Percentiles rank a stretch among this genome's conserved stretches.
These are phyloP conservation scores for Fusarium acutatum DNA, from an alignment of 2,329 filamentous ascomycete species.

Conservation along the genomic window DNA sequence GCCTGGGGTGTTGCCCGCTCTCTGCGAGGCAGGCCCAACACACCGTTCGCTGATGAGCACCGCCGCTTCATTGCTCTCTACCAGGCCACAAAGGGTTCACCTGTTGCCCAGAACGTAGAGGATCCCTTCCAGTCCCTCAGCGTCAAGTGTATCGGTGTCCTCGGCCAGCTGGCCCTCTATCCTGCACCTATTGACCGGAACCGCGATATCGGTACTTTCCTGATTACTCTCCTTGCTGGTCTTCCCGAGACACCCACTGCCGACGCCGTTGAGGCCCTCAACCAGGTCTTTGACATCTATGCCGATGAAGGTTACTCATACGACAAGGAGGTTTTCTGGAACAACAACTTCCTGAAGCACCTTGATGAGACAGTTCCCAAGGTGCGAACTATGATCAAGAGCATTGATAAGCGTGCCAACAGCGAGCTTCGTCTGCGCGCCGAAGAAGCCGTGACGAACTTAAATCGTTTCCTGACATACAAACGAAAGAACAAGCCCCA, in stretches of 20 bases:
- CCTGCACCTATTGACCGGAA: constrained; percentile 64
- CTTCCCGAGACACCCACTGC: constrained; percentile 63
- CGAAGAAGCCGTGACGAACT: constrained; percentile 69
- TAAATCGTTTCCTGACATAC: constrained; percentile 69
- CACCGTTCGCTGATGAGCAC: constrained; percentile 63
- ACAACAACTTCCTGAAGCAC: constrained; percentile 65
- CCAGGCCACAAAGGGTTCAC: constrained; percentile 60
- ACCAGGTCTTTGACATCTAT: constrained; percentile 75
- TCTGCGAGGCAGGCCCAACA: constrained; percentile 56
- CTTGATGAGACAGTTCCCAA: constrained; percentile 64
- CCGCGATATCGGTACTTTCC: constrained; percentile 70
- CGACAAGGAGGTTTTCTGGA: constrained; percentile 72
- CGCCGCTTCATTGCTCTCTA: constrained; percentile 72
- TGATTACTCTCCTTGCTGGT: constrained; percentile 62
- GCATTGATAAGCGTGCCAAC: constrained; percentile 66
- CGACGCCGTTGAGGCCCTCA: constrained; percentile 69
- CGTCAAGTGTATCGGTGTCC: constrained; percentile 72
- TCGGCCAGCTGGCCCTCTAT: constrained; percentile 68
- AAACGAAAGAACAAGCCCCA: constrained; percentile 66
- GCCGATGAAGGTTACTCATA: constrained; percentile 66
- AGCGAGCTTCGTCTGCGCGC: constrained; percentile 65
- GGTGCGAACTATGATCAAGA: constrained; percentile 65
- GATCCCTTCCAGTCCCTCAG: constrained; percentile 70
- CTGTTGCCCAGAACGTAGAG: constrained; percentile 42
- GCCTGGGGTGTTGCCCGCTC: constrained; percentile 71